A percentile compares a stretch with the other conserved stretches of the same genome.
Conservation (phyloP, 495 filamentous ascomycete genomes). For the Penicillium atrosanguineum region DNA sequence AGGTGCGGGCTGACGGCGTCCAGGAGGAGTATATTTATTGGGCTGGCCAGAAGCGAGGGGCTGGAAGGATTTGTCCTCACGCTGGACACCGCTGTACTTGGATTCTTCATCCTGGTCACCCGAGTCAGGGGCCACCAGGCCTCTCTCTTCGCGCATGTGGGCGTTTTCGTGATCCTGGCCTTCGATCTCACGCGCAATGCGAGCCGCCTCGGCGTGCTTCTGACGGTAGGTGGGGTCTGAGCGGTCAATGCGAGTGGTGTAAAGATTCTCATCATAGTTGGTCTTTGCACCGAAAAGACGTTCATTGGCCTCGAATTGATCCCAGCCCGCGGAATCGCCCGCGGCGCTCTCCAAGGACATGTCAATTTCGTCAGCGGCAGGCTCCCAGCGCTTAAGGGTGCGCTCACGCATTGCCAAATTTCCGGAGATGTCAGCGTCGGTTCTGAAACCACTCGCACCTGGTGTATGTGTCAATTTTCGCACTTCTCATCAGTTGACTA, state of each 20-base stretch:
- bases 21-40: slow-evolving; percentile 89
- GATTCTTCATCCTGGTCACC: slow-evolving; percentile 86
- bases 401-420: slow-evolving; percentile 67
- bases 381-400: slow-evolving; percentile 80
- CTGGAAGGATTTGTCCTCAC: slow-evolving; percentile 65
- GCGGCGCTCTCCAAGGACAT: slow-evolving; percentile 63
- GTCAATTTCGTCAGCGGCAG: slow-evolving; percentile 59
- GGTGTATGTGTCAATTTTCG: neutral
- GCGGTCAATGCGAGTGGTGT: slow-evolving; percentile 87
- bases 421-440: slow-evolving; percentile 85
- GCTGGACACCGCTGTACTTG: slow-evolving; percentile 91
- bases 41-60: slow-evolving; percentile 59
- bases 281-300: slow-evolving; percentile 80
- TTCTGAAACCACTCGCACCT: slow-evolving; percentile 60
- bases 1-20: slow-evolving; percentile 71
- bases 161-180: slow-evolving; percentile 61
- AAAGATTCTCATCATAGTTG: slow-evolving; percentile 89
- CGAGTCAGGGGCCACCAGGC: slow-evolving; percentile 62
- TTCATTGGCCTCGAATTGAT: slow-evolving; percentile 92
- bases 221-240: slow-evolving; percentile 76
- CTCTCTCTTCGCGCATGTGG: slow-evolving; percentile 86
- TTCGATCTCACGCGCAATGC: slow-evolving; percentile 89
- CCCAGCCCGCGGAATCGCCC: slow-evolving; percentile 61
- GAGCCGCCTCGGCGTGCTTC: slow-evolving; percentile 71
- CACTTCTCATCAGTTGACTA: neutral